Evolutionary conservation across 2,329 filamentous ascomycete species (phyloP), one percentile per base, ranked within the genome.

Genomic region (Knoxdaviesia capensis): DNA sequence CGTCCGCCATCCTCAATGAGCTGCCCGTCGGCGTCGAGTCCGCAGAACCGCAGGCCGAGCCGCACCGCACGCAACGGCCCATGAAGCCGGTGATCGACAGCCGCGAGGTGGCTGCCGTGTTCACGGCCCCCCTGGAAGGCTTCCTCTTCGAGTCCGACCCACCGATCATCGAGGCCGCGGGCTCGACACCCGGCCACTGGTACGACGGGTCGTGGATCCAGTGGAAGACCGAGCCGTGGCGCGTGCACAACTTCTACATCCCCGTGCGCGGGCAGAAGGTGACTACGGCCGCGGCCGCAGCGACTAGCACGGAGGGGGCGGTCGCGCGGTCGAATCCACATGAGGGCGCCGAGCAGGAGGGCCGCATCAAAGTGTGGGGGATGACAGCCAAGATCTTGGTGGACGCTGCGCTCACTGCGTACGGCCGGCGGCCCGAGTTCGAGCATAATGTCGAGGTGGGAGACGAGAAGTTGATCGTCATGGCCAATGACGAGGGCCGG

Each of bases 341-440:
- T 10, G 63, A 68, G 47, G 63, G 62, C 38, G 54, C 62, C 46
- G 61, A 68, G 45, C 56, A 59, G 7, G 54, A 59, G 4, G 63
- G 64, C 3, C 66, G 80, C 34, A 94, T 90, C 59, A 77, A 81
- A 50, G 86, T 96, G 5, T 94, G 87, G 71, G 88, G 88, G 10
- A 88, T 96, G 84, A 96, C 88, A 42, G 88, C 85, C 3, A 67
- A 85, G 41, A 88, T 96, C 43, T 57, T 94, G 43, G 83, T 94
- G 5, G 88, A 96, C 59, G 80, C 81, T 5, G 87, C 88, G 33
- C 68, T 83, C 47, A 69, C 93, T 11, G 88, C 87, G 20, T 96
- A 90, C 56, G 79, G 62, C 2, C 71, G 80, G 59, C 74, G 83
- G 54, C 88, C 88, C 4, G 80, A 85, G 54, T 93, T 94, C 56